Evolutionary conservation across 2,329 filamentous ascomycete genomes (phyloP).

Genomic region (Sporothrix inflata): DNA sequence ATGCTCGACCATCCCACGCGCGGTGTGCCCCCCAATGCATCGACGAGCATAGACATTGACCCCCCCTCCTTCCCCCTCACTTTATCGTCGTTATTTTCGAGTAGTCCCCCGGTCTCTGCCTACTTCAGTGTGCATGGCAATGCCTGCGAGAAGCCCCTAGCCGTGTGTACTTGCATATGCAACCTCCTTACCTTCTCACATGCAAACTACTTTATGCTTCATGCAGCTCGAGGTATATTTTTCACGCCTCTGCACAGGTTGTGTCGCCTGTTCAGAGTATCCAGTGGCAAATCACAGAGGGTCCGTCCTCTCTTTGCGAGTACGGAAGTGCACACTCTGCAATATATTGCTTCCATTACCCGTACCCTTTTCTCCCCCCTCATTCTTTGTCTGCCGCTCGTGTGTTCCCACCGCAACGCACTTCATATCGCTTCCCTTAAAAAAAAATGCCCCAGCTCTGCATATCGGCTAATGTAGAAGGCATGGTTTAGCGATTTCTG

Average conservation of each 20-base stretch:
- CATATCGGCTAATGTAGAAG: constrained; percentile 21
- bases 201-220: background rate
- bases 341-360: constrained; percentile 6
- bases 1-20: constrained; percentile 3
- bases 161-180: background rate
- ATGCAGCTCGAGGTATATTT: background rate
- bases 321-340: background rate
- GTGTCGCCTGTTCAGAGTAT: background rate
- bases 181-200: constrained; percentile 1
- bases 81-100: background rate
- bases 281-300: background rate
- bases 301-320: background rate
- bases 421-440: background rate
- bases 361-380: background rate
- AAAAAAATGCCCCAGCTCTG: background rate
- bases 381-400: background rate
- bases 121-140: no score
- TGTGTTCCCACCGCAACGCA: background rate
- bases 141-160: background rate
- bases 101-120: no score
- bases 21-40: constrained; percentile 16
- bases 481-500: constrained; percentile 3
- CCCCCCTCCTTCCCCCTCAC: background rate
- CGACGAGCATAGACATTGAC: constrained; percentile 12
- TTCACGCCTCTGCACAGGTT: background rate